Percentiles rank a stretch among this genome's conserved stretches.
Conservation (phyloP, 1,139 yeast genomes). For the Saccharomycopsis crataegensis region DNA sequence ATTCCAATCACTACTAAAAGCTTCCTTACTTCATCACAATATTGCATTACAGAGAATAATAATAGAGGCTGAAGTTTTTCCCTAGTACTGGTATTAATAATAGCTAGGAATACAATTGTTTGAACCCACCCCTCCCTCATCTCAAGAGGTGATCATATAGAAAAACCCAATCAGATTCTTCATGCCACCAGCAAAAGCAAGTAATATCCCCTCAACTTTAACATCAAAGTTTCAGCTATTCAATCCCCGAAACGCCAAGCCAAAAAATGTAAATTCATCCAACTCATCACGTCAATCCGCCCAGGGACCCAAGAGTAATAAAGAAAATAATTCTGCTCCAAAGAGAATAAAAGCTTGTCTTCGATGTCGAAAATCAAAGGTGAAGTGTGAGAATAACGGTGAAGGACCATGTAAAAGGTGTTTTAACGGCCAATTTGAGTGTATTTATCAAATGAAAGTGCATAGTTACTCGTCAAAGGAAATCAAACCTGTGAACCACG, state of each 20-base stretch:
- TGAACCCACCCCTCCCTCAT: too few relatives aligned
- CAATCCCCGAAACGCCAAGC: neutral
- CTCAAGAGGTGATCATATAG: too few relatives aligned
- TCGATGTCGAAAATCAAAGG: slow-evolving; percentile 56
- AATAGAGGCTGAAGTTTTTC: too few relatives aligned
- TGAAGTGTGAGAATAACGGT: slow-evolving; percentile 46
- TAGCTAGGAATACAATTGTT: too few relatives aligned
- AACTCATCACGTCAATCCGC: neutral
- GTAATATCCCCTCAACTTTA: slow-evolving; percentile 13
- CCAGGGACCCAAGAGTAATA: too few relatives aligned
- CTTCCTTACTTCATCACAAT: too few relatives aligned
- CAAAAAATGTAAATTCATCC: neutral
- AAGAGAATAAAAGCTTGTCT: slow-evolving; percentile 47
- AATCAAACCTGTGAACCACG: slow-evolving; percentile 11
- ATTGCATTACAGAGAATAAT: too few relatives aligned
- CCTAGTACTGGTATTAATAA: too few relatives aligned
- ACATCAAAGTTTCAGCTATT: slow-evolving; percentile 17
- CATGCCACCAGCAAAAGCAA: slow-evolving; percentile 10
- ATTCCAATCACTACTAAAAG: too few relatives aligned
- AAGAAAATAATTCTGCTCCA: neutral
- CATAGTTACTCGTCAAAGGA: slow-evolving; percentile 32
- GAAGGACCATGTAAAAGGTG: slow-evolving; percentile 52
- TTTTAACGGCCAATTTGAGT: slow-evolving; percentile 41
- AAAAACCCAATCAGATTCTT: too few relatives aligned
- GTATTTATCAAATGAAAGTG: slow-evolving; percentile 51